Conservation (phyloP, 345 rosid genomes). For the Salix caprea region DNA sequence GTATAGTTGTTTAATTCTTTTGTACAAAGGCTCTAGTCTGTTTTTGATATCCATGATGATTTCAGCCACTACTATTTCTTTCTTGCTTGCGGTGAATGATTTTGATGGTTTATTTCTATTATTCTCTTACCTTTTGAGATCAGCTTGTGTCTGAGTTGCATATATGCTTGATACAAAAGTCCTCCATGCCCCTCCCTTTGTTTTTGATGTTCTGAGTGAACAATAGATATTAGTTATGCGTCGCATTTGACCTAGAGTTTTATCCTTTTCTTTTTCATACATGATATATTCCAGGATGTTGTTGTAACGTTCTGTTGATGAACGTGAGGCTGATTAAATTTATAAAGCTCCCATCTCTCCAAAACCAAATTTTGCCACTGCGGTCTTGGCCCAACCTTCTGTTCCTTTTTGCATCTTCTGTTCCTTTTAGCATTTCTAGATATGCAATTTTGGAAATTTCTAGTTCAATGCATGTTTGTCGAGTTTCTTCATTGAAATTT, state of each 20-base stretch:
- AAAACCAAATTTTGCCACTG: neutral
- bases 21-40: neutral
- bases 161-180: neutral
- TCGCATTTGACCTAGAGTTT: neutral
- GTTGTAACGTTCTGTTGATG: neutral
- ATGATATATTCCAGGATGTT: neutral
- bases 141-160: neutral
- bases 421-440: neutral
- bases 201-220: neutral
- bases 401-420: neutral
- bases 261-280: neutral
- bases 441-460: neutral
- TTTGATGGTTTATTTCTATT: neutral
- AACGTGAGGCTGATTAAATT: neutral
- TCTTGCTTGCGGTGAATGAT: neutral
- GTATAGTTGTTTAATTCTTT: neutral
- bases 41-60: neutral
- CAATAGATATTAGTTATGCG: neutral
- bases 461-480: neutral
- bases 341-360: neutral
- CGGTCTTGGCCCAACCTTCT: neutral
- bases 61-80: neutral
- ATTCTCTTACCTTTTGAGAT: neutral
- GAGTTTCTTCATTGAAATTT: neutral
- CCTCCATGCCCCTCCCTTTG: neutral